phyloP scores from a whole-genome alignment of 805 yeast species.

The Ogataea angusta region DNA sequence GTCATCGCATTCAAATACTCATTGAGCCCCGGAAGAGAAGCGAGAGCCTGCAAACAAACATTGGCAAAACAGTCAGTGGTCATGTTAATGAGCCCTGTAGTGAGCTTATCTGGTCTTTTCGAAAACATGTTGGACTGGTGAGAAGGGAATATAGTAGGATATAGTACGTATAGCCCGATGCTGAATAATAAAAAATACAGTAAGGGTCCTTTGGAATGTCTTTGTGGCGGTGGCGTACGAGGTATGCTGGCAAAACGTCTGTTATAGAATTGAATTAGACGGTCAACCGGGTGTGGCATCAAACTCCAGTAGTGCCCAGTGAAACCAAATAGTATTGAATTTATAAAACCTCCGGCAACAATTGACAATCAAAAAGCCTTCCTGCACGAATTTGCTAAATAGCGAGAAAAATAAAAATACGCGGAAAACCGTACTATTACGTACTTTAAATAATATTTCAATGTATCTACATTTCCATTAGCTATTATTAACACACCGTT shows the following conservation, averaged over 20 bases:
- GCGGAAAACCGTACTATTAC: not conserved
- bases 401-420: not conserved
- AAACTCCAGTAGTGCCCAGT: not conserved
- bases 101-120: slow-evolving; percentile 63
- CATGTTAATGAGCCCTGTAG: slow-evolving; percentile 80
- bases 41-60: slow-evolving; percentile 76
- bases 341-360: not conserved
- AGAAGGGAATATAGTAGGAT: slow-evolving; percentile 18
- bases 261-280: not conserved
- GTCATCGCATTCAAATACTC: slow-evolving; percentile 49
- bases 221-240: not conserved
- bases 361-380: not conserved
- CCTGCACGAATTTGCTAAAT: not conserved
- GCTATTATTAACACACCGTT: slow-evolving; percentile 5
- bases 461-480: slow-evolving; percentile 2
- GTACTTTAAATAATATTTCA: not conserved
- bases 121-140: slow-evolving; percentile 17
- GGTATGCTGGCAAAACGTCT: not conserved
- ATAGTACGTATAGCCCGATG: slow-evolving; percentile 14
- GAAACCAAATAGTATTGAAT: not conserved
- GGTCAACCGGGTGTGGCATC: slow-evolving; percentile 8
- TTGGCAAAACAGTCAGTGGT: slow-evolving; percentile 94
- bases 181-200: slow-evolving; percentile 3
- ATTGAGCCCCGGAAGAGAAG: slow-evolving; percentile 57
- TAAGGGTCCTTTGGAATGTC: not conserved